A percentile compares a stretch with the other conserved stretches of the same genome.
These are phyloP conservation scores for Artemisia annua DNA, from an alignment of 129 eudicot genomes.

Conservation along the genomic window DNA sequence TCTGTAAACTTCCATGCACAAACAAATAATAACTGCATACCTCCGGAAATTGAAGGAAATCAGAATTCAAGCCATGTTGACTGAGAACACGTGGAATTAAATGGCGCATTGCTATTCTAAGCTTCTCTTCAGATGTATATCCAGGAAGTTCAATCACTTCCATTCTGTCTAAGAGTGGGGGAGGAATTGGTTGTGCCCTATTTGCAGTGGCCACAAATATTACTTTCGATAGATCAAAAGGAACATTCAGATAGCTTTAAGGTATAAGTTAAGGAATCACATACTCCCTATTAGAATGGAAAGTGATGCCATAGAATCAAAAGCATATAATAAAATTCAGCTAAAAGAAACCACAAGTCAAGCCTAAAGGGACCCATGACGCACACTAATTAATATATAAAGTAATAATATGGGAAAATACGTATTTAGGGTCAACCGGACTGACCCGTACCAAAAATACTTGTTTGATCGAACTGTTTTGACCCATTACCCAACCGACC, in stretches of 20 bases:
- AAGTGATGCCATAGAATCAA: not conserved
- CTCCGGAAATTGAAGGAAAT: constrained; percentile 81
- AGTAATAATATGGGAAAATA: too few species aligned
- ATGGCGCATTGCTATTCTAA: constrained; percentile 77
- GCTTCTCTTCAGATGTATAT: constrained; percentile 94
- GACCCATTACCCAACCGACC: not conserved
- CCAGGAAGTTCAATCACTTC: constrained; percentile 97
- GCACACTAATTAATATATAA: too few species aligned
- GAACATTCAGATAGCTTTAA: constrained; percentile 84
- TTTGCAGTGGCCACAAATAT: constrained; percentile 98
- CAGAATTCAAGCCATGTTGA: constrained; percentile 84
- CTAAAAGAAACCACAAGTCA: too few species aligned
- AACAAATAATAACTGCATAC: constrained; percentile 30
- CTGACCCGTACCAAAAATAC: too few species aligned
- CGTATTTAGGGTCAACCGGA: too few species aligned
- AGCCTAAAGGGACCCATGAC: too few species aligned
- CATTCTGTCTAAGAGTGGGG: constrained; percentile 91
- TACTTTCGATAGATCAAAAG: constrained; percentile 90
- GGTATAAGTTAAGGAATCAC: constrained; percentile 49
- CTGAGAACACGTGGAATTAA: constrained; percentile 88
- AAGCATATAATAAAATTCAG: too few species aligned
- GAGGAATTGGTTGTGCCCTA: constrained; percentile 88
- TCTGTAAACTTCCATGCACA: too few species aligned
- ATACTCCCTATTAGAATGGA: not conserved
- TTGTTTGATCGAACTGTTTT: not conserved